Conservation (phyloP, 768 basidiomycete species). For the Mycena maculata region DNA sequence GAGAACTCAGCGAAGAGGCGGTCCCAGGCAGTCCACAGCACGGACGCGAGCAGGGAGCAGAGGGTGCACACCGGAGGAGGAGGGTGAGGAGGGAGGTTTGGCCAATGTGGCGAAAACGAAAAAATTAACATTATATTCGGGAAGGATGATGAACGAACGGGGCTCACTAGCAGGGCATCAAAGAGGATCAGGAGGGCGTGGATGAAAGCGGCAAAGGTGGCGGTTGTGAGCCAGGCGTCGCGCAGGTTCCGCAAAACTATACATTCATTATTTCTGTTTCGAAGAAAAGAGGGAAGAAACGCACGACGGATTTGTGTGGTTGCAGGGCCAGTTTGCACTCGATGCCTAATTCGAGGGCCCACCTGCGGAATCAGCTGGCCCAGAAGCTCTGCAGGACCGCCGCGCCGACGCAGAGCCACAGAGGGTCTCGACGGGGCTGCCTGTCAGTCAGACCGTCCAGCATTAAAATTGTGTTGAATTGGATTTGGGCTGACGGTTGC, state of each 20-base stretch:
- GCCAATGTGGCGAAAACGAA: constrained; percentile 54
- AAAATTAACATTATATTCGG: neutral
- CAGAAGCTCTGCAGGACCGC: constrained; percentile 74
- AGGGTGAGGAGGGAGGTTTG: constrained; percentile 79
- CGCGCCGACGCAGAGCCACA: constrained; percentile 67
- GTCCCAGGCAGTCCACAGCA: constrained; percentile 72
- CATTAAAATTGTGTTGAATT: too few relatives aligned
- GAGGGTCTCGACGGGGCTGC: constrained; percentile 67
- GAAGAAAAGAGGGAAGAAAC: constrained; percentile 33
- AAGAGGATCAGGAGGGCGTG: constrained; percentile 70
- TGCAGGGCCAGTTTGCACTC: constrained; percentile 56
- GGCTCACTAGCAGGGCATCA: constrained; percentile 80
- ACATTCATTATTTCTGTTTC: constrained; percentile 8
- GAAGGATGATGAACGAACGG: constrained; percentile 37
- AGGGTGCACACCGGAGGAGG: constrained; percentile 78
- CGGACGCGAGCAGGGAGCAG: constrained; percentile 66
- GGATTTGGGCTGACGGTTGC: too few relatives aligned
- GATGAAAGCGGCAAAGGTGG: constrained; percentile 58
- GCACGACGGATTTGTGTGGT: constrained; percentile 52
- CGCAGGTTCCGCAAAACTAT: constrained; percentile 57
- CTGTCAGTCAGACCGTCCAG: too few relatives aligned
- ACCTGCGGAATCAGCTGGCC: constrained; percentile 72
- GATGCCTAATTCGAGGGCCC: constrained; percentile 62
- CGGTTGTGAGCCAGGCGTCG: constrained; percentile 65
- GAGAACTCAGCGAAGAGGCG: constrained; percentile 83